Evolutionary conservation across 345 rosid species (phyloP), one percentile per base, ranked within the genome.

Genomic region (Mangifera indica): DNA sequence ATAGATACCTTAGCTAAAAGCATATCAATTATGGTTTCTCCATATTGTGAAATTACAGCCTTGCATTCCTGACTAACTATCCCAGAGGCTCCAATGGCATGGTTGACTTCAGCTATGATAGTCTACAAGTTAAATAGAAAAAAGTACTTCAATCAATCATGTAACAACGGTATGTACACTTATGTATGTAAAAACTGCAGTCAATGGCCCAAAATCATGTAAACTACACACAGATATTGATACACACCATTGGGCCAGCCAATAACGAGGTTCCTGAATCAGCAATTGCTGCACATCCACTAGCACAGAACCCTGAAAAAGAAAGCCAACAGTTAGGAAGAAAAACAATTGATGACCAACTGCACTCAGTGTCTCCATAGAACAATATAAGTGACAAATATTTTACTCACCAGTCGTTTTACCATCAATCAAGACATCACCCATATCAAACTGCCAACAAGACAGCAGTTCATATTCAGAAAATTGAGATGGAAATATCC

Each of bases 261-360:
- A 91, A 64, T 75, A 90, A 70, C 45, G 96, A 90, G 54, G 96
- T 90, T 74, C 96, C 96, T 24, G 96, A 90, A 75, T 90, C 96
- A 62, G 89, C 93, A 74, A 90, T 88, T 26, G 93, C 91, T 7
- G 86, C 73, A 74, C 94, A 91, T 21, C 88, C 86, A 40, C 76
- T 4, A 13, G 71, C 79, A 74, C 90, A 88, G 71, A 81, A 78
- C 76, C 90, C 96, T 88, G 84, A 64, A 69, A 57, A 25, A 65
- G 2, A 71, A 6, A 3, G 1, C 18, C 9, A 32, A 59, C 25
- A 67, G 53, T 69, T 37, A 80, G 60, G 64, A 53, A 4, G 22
- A 32, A 7, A 46, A 70, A 26, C n/a, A 60, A 32, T 22, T 15
- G 49, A 60, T 37, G 20, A 20, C 67, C 6, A 66, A 67, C 55